Evolutionary conservation across 192 early-diverging fungal genomes (phyloP).

Genomic region (Coemansia javaensis): DNA sequence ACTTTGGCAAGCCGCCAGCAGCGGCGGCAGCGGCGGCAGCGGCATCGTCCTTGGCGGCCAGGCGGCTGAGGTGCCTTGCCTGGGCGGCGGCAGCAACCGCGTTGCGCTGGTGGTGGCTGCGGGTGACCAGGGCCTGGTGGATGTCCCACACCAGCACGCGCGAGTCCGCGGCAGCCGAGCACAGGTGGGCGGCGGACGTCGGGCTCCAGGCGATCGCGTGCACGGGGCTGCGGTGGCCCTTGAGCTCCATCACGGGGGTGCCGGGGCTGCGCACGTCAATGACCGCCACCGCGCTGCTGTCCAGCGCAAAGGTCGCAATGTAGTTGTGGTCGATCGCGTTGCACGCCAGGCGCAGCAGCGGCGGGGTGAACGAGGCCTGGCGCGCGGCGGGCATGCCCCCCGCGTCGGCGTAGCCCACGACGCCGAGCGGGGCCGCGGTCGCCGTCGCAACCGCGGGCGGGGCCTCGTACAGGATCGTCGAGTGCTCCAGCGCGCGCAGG

Average conservation of each 20-base stretch:
- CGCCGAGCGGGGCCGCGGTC: constrained; percentile 7
- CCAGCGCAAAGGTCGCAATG: constrained; percentile 86
- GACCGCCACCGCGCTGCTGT: constrained; percentile 75
- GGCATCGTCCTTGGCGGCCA: constrained; percentile 12
- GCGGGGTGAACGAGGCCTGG: constrained; percentile 38
- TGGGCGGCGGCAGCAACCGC: constrained; percentile 37
- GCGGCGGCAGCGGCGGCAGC: too few species aligned
- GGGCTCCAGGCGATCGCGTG: constrained; percentile 90
- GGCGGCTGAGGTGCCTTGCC: constrained; percentile 40
- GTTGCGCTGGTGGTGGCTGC: constrained; percentile 46
- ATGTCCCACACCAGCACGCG: constrained; percentile 95
- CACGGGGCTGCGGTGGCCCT: constrained; percentile 70
- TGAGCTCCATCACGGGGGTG: constrained; percentile 75
- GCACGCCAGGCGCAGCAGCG: constrained; percentile 82
- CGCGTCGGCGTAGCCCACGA: constrained; percentile 15
- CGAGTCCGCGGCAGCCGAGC: constrained; percentile 83
- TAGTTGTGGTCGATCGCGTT: constrained; percentile 88
- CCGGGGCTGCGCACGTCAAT: constrained; percentile 91
- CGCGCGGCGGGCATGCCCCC: constrained; percentile 9
- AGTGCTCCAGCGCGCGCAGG: constrained; percentile 91
- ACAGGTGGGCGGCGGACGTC: constrained; percentile 68
- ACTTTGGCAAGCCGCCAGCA: too few species aligned
- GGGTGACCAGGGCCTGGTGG: constrained; percentile 38
- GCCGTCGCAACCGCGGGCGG: constrained; percentile 45
- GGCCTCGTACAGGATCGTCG: constrained; percentile 96